phyloP scores from a whole-genome alignment of 768 basidiomycete species.

The Rhodotorula graminis region DNA sequence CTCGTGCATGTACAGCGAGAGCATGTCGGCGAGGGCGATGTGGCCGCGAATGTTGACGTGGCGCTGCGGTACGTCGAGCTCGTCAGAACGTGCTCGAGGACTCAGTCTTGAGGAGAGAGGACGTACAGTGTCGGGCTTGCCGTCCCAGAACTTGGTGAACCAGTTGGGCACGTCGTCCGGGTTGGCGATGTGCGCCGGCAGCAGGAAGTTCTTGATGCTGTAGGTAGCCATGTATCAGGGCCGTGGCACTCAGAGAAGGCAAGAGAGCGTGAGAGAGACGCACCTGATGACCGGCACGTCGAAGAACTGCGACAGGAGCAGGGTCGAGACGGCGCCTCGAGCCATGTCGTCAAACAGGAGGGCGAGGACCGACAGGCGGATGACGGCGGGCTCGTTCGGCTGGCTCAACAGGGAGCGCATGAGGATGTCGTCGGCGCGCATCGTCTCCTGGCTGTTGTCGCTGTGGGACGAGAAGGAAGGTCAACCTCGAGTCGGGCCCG shows the following conservation, averaged over 20 bases:
- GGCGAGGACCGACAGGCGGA: conserved; percentile 31
- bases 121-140: conserved; percentile 5
- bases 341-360: conserved; percentile 18
- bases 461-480: neutral
- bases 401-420: conserved; percentile 30
- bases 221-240: no score
- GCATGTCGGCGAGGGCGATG: conserved; percentile 19
- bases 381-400: conserved; percentile 35
- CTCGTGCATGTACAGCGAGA: conserved; percentile 20
- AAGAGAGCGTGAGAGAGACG: neutral
- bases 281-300: conserved; percentile 27
- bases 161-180: conserved; percentile 10
- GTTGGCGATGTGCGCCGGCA: conserved; percentile 25
- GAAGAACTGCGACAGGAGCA: conserved; percentile 16
- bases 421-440: conserved; percentile 27
- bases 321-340: neutral
- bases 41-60: conserved; percentile 14
- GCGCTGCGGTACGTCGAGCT: neutral
- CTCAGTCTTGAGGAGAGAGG: no score
- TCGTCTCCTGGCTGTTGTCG: neutral
- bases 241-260: no score
- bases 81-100: no score
- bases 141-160: conserved; percentile 13
- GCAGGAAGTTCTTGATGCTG: conserved; percentile 35
- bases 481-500: neutral